Conservation (phyloP, 257 asterid genomes). For the Anisodus acutangulus region DNA sequence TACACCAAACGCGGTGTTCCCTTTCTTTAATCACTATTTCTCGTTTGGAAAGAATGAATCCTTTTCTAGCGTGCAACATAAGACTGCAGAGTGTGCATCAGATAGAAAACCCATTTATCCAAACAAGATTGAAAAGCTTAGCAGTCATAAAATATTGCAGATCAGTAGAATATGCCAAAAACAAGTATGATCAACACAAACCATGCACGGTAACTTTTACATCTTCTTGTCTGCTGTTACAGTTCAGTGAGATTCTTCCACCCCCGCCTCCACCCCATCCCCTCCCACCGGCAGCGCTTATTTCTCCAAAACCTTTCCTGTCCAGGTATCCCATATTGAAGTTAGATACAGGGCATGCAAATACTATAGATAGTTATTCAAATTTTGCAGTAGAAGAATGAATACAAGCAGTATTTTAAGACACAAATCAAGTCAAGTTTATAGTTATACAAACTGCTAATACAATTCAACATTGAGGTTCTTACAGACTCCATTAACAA, state of each 20-base stretch:
- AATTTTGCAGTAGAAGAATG: slow-evolving; percentile 20
- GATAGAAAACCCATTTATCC: not conserved
- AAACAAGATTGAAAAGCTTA: slow-evolving; percentile 34
- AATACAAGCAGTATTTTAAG: slow-evolving; percentile 1
- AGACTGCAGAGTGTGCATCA: not conserved
- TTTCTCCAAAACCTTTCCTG: slow-evolving; percentile 87
- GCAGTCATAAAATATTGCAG: slow-evolving; percentile 34
- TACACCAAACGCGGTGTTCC: not conserved
- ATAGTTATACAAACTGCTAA: not conserved
- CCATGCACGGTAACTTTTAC: slow-evolving; percentile 85
- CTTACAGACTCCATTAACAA: not conserved
- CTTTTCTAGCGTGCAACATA: not conserved
- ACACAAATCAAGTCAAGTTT: slow-evolving; percentile 24
- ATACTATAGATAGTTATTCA: not conserved
- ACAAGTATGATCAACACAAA: slow-evolving; percentile 49
- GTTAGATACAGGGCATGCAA: slow-evolving; percentile 24
- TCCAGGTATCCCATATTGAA: slow-evolving; percentile 34
- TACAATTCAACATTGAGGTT: not conserved
- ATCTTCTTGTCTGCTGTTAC: slow-evolving; percentile 98
- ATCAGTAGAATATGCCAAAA: slow-evolving; percentile 40
- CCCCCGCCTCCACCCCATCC: slow-evolving; percentile 99
- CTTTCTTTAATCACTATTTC: slow-evolving; percentile 1
- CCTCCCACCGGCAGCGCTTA: slow-evolving; percentile 93
- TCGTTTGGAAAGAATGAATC: not conserved
- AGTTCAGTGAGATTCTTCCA: slow-evolving; percentile 87